Evolutionary conservation across 2,329 filamentous ascomycete genomes (phyloP).

Genomic region (Escovopsis sp.): DNA sequence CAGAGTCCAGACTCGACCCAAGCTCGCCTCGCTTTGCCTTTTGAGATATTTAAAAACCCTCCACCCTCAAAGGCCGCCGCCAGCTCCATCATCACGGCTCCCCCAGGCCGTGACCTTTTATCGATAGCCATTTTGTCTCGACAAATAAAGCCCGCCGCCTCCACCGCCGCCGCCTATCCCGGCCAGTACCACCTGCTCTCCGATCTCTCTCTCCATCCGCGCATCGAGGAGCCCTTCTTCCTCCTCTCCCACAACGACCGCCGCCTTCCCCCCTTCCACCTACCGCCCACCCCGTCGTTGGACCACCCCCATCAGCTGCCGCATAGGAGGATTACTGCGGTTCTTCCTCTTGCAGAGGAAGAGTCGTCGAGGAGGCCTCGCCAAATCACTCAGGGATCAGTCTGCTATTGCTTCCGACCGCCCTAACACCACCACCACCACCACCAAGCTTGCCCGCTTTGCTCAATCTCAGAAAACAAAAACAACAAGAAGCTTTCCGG

Average conservation of each 20-base stretch:
- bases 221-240: constrained; percentile 35
- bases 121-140: constrained; percentile 57
- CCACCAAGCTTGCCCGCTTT: constrained; percentile 3
- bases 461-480: no score
- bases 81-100: constrained; percentile 35
- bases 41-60: constrained; percentile 24
- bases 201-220: constrained; percentile 38
- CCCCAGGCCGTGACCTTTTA: constrained; percentile 41
- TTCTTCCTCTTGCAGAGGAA: constrained; percentile 99
- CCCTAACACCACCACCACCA: constrained; percentile 53
- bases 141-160: constrained; percentile 36
- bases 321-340: constrained; percentile 96
- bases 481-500: no score
- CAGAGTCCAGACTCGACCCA: no score
- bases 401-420: constrained; percentile 88
- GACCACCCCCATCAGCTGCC: constrained; percentile 74
- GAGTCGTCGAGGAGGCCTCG: constrained; percentile 99
- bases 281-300: constrained; percentile 36
- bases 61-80: constrained; percentile 46
- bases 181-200: constrained; percentile 6
- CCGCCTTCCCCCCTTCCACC: constrained; percentile 31
- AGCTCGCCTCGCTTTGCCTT: no score
- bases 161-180: constrained; percentile 43
- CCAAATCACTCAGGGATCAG: constrained; percentile 79
- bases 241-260: constrained; percentile 11